Evolutionary conservation across 2,329 filamentous ascomycete genomes (phyloP).

Genomic region (Fusarium chaquense): DNA sequence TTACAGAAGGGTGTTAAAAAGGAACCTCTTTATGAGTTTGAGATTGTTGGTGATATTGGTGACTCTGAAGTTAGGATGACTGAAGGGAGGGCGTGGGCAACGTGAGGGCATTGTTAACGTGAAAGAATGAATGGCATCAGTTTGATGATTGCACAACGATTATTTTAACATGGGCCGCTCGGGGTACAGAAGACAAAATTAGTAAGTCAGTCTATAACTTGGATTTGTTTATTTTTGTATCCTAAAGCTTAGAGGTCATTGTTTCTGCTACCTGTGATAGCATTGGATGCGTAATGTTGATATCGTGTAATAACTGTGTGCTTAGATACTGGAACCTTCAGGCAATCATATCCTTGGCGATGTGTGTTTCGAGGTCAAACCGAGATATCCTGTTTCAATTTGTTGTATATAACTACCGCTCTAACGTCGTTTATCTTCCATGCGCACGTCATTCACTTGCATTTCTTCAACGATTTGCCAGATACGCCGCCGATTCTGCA

Average conservation of each 20-base stretch:
- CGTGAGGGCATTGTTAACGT: background rate
- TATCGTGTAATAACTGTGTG: too few species aligned
- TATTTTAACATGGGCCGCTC: too few species aligned
- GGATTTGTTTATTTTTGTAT: too few species aligned
- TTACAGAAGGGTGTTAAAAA: slow-evolving; percentile 45
- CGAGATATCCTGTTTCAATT: too few species aligned
- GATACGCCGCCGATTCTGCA: background rate
- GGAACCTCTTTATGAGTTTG: slow-evolving; percentile 49
- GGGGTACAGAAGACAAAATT: too few species aligned
- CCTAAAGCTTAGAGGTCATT: too few species aligned
- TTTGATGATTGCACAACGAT: background rate
- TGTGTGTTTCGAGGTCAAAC: too few species aligned
- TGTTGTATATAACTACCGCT: too few species aligned
- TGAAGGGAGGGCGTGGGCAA: background rate
- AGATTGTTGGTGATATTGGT: background rate
- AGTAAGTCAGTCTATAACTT: too few species aligned
- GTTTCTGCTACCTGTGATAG: too few species aligned
- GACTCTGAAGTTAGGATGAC: background rate
- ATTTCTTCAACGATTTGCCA: slow-evolving; percentile 1
- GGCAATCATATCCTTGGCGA: too few species aligned
- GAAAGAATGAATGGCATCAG: background rate
- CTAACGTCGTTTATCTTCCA: background rate
- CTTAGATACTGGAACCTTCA: too few species aligned
- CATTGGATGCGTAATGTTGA: background rate
- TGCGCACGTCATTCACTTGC: background rate